A percentile compares a stretch with the other conserved stretches of the same genome.
Evolutionary conservation across 371 early-diverging fungal species (phyloP).

Genomic region (Coemansia sp.): DNA sequence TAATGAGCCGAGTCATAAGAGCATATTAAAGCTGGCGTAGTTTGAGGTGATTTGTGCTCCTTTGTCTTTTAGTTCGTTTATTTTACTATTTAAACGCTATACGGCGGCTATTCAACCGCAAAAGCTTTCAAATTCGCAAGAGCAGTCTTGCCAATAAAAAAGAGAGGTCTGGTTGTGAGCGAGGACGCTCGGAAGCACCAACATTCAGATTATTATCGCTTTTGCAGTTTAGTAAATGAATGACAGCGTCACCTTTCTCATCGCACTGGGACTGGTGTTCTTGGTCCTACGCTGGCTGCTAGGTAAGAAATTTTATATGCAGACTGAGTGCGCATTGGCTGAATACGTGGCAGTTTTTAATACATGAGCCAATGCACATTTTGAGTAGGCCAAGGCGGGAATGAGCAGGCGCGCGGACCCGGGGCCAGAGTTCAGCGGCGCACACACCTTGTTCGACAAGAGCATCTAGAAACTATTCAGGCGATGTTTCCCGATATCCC

Average conservation of each 20-base stretch:
- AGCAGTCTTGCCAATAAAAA: no score
- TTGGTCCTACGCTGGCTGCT: conserved; percentile 74
- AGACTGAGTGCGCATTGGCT: not conserved
- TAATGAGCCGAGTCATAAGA: no score
- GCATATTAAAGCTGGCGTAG: no score
- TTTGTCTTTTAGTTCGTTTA: no score
- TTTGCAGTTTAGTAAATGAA: conserved; percentile 55
- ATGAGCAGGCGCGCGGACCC: conserved; percentile 20
- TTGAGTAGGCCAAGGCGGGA: conserved; percentile 40
- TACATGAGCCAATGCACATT: not conserved
- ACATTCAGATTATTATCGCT: no score
- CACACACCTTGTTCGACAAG: conserved; percentile 34
- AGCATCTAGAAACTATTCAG: conserved; percentile 71
- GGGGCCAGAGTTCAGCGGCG: conserved; percentile 31
- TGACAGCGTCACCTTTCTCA: conserved; percentile 71
- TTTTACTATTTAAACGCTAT: no score
- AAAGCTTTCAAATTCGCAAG: no score
- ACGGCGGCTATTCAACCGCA: no score
- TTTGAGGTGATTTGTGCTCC: no score
- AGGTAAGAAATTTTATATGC: conserved; percentile 51
- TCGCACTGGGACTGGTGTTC: conserved; percentile 70
- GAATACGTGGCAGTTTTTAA: not conserved
- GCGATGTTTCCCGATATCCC: conserved; percentile 87
- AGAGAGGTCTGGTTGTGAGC: no score
- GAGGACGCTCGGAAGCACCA: no score